Conservation (phyloP, 169 alveolate genomes). For the Plasmodium vivax region DNA sequence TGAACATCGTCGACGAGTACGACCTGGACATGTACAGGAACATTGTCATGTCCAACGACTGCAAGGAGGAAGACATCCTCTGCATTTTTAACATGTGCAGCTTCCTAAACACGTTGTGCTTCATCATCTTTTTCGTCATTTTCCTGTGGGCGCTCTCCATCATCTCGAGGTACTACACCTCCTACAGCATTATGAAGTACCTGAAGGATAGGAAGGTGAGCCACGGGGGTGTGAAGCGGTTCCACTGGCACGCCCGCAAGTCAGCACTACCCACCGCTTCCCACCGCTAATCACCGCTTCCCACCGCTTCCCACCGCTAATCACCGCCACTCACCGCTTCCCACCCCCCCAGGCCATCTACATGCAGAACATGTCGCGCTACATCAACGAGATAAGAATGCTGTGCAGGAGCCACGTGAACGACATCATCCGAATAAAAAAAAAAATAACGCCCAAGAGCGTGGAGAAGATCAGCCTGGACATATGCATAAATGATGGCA, state of each 20-base stretch:
- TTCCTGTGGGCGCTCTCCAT: slow-evolving; percentile 20
- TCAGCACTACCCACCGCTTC: too few relatives aligned
- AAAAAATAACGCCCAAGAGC: slow-evolving; percentile 31
- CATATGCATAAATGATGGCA: slow-evolving; percentile 26
- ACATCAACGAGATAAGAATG: slow-evolving; percentile 35
- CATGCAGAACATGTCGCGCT: slow-evolving; percentile 35
- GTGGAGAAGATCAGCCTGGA: slow-evolving; percentile 25
- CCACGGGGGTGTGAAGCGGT: too few relatives aligned
- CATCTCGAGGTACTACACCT: slow-evolving; percentile 16
- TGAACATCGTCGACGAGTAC: slow-evolving; percentile 48
- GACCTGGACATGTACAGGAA: slow-evolving; percentile 51
- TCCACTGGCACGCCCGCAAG: too few relatives aligned
- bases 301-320: background rate
- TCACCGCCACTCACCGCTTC: background rate
- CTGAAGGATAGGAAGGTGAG: slow-evolving; percentile 44
- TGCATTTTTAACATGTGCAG: slow-evolving; percentile 53
- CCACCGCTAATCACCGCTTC: too few relatives aligned
- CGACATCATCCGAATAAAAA: slow-evolving; percentile 45
- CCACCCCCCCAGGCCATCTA: slow-evolving; percentile 19
- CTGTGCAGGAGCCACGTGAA: slow-evolving; percentile 60
- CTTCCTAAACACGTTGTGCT: slow-evolving; percentile 37
- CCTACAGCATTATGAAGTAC: slow-evolving; percentile 34
- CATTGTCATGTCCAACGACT: slow-evolving; percentile 43
- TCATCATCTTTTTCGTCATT: slow-evolving; percentile 14
- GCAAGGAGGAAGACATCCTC: slow-evolving; percentile 28